Evolutionary conservation across 2,329 filamentous ascomycete species (phyloP), one percentile per base, ranked within the genome.

Genomic region (Furcasterigmium sp.): DNA sequence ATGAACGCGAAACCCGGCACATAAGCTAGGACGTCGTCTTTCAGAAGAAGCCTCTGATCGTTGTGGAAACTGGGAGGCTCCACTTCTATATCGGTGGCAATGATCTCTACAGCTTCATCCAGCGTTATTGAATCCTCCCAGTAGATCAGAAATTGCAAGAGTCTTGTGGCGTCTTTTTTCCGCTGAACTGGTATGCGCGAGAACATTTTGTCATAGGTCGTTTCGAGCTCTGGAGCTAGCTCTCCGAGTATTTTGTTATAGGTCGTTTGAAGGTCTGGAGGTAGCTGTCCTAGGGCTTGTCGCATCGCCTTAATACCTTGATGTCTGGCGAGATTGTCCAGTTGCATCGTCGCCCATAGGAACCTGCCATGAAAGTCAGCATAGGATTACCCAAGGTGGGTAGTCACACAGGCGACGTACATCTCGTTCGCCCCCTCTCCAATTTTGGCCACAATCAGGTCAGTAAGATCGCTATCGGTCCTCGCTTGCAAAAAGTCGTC

Each of bases 141-240:
- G 25, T 53, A 36, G 1, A 53, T 25, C 2, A 58, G 44, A 34
- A 59, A 58, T 20, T 56, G 52, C 1, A 52, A 37, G 1, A 59
- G 46, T 1, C 53, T 51, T 2, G 50, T 47, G 9, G 53, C 39
- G 13, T 44, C 20, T n/a, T n/a, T n/a, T n/a, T n/a, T n/a, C n/a
- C n/a, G n/a, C n/a, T n/a, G n/a, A n/a, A n/a, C n/a, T n/a, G n/a
- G n/a, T n/a, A n/a, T n/a, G n/a, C n/a, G n/a, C n/a, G n/a, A n/a
- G n/a, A n/a, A n/a, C n/a, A n/a, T n/a, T n/a, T n/a, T n/a, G n/a
- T n/a, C n/a, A n/a, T n/a, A n/a, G n/a, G 14, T 21, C 36, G 25
- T 51, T 48, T 9, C 39, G 25, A 9, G 39, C 39, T 20, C 17
- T 9, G 2, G 51, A 48, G 17, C 54, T 52, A 11, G 15, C 43